Percentiles rank a stretch among this genome's conserved stretches.
Conservation (phyloP, 495 filamentous ascomycete genomes). For the Chaetomium fimeti region DNA sequence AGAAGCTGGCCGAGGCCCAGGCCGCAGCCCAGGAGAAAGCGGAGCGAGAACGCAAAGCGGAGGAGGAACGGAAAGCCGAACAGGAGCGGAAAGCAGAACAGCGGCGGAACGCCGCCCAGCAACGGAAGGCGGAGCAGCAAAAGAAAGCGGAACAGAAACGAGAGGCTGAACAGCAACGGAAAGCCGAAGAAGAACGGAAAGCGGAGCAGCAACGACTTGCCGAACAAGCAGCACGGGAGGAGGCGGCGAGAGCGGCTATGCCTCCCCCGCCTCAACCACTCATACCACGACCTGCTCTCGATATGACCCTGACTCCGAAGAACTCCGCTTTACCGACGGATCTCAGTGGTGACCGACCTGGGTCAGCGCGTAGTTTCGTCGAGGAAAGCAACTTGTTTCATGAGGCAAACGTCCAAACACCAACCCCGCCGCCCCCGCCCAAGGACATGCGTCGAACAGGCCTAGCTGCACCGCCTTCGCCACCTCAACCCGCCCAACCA, state of each 20-base stretch:
- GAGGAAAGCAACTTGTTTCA: constrained; percentile 40
- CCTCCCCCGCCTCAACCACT: constrained; percentile 2
- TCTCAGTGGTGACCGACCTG: constrained; percentile 11
- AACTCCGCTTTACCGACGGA: constrained; percentile 36
- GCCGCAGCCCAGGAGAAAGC: not conserved
- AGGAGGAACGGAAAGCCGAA: not conserved
- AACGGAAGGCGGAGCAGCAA: constrained; percentile 7
- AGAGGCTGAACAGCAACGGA: not conserved
- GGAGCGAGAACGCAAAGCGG: not conserved
- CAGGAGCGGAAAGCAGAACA: not conserved
- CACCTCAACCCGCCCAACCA: not conserved
- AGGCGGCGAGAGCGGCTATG: constrained; percentile 12
- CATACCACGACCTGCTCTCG: not conserved
- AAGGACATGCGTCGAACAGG: not conserved
- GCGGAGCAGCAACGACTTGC: not conserved
- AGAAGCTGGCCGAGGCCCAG: constrained; percentile 17
- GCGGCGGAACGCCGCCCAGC: not conserved
- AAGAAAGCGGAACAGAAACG: not conserved
- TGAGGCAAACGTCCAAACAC: constrained; percentile 34
- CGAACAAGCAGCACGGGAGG: constrained; percentile 7
- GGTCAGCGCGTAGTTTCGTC: constrained; percentile 36
- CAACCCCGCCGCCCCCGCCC: constrained; percentile 5
- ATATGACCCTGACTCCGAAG: constrained; percentile 2
- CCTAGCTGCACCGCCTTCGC: not conserved
- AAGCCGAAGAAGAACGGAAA: not conserved